phyloP scores from a whole-genome alignment of 1,284 basidiomycete genomes.

The Spongiforma sp. region DNA sequence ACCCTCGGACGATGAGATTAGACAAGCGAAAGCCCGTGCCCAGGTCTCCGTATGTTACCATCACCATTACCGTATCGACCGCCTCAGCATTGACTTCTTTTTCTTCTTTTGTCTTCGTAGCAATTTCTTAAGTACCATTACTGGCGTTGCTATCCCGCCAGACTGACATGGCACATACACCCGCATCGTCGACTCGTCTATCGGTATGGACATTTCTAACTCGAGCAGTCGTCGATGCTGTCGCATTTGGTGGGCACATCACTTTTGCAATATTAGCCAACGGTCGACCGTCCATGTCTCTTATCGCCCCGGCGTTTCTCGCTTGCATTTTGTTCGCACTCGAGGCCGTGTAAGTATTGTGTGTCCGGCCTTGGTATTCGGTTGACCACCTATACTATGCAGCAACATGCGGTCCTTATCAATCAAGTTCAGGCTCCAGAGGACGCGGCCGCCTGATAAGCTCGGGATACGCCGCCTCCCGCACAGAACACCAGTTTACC shows the following conservation, averaged over 20 bases:
- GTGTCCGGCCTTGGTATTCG: background rate
- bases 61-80: too few relatives aligned
- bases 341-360: constrained; percentile 65
- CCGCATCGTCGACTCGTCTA: constrained; percentile 76
- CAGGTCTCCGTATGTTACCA: too few relatives aligned
- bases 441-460: constrained; percentile 45
- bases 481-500: constrained; percentile 2
- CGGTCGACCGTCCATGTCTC: constrained; percentile 76
- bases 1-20: too few relatives aligned
- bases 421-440: constrained; percentile 86
- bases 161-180: constrained; percentile 76
- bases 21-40: too few relatives aligned
- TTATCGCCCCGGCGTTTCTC: constrained; percentile 83
- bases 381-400: background rate
- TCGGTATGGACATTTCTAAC: constrained; percentile 83
- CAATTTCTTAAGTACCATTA: too few relatives aligned
- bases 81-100: too few relatives aligned
- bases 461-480: constrained; percentile 17
- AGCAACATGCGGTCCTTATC: constrained; percentile 86
- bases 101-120: too few relatives aligned
- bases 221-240: constrained; percentile 78
- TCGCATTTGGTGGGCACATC: constrained; percentile 85
- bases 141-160: constrained; percentile 76
- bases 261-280: constrained; percentile 85
- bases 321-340: constrained; percentile 74